A percentile compares a stretch with the other conserved stretches of the same genome.
These are phyloP conservation scores for Claviceps purpurea DNA, from an alignment of 2,329 filamentous ascomycete genomes.

Conservation along the genomic window DNA sequence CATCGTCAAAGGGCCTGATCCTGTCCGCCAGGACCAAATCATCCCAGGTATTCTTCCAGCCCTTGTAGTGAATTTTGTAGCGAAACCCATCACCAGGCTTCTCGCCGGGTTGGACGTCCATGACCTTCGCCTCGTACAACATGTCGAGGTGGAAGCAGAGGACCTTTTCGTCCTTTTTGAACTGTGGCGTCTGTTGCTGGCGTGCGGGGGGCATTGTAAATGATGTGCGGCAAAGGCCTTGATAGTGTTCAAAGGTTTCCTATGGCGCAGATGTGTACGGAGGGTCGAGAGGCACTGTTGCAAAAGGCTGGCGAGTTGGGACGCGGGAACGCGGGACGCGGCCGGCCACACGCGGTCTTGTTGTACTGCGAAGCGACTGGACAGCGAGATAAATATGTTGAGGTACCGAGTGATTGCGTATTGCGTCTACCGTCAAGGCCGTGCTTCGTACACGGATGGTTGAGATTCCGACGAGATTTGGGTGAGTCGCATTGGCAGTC, in stretches of 20 bases:
- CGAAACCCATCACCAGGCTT: constrained; percentile 57
- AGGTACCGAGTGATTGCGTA: background rate
- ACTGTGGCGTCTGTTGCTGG: constrained; percentile 32
- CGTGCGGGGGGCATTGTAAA: constrained; percentile 28
- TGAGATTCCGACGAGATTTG: background rate
- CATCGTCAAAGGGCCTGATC: constrained; percentile 84
- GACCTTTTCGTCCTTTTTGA: constrained; percentile 76
- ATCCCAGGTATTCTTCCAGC: constrained; percentile 99
- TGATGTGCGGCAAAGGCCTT: background rate
- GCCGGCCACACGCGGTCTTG: background rate
- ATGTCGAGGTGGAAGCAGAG: constrained; percentile 96
- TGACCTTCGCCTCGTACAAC: constrained; percentile 92
- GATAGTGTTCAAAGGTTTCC: background rate
- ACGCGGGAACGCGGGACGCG: background rate
- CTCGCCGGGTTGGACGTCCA: constrained; percentile 61
- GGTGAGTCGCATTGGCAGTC: background rate
- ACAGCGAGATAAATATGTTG: background rate
- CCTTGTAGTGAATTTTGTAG: constrained; percentile 96
- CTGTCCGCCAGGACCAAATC: constrained; percentile 95
- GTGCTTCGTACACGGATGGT: background rate
- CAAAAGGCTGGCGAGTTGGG: background rate
- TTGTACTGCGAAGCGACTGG: background rate
- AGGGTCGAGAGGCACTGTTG: background rate
- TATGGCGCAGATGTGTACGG: background rate
- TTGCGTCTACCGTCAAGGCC: background rate